Evolutionary conservation across 345 rosid species (phyloP).

Genomic region (Populus alba): DNA sequence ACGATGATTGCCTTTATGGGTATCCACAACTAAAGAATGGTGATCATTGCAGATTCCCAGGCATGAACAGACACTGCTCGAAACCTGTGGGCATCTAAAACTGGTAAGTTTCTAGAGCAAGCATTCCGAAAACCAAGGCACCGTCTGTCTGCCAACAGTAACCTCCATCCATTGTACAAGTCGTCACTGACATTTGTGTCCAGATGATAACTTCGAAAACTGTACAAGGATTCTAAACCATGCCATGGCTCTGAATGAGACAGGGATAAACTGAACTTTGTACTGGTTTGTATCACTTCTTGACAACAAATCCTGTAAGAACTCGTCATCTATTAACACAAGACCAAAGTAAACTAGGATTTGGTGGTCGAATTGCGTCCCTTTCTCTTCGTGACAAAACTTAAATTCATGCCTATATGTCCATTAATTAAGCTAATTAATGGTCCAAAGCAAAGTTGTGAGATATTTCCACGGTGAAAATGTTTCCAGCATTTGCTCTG

Average conservation of each 20-base stretch:
- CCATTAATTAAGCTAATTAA: too few species aligned
- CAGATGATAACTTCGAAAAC: background rate
- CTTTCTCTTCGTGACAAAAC: background rate
- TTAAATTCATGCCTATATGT: background rate
- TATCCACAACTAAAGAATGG: background rate
- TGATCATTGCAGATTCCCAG: background rate
- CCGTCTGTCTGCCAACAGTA: background rate
- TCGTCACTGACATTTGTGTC: background rate
- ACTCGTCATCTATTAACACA: too few species aligned
- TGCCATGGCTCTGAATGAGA: background rate
- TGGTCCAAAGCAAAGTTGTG: background rate
- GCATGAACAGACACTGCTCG: background rate
- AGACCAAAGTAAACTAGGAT: background rate
- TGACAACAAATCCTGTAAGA: too few species aligned
- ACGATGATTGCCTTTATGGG: background rate
- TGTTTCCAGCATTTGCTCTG: background rate
- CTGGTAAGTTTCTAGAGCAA: background rate
- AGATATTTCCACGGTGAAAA: background rate
- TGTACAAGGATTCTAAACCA: background rate
- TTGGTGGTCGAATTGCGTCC: background rate
- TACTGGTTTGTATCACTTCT: background rate
- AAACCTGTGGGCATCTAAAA: conserved; percentile 14
- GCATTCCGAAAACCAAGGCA: conserved; percentile 5
- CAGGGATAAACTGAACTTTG: background rate
- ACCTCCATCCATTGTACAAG: background rate